Percentiles rank a stretch among this genome's conserved stretches.
These are phyloP conservation scores for Fusarium sambucinum DNA, from an alignment of 2,329 filamentous ascomycete species.

Conservation along the genomic window DNA sequence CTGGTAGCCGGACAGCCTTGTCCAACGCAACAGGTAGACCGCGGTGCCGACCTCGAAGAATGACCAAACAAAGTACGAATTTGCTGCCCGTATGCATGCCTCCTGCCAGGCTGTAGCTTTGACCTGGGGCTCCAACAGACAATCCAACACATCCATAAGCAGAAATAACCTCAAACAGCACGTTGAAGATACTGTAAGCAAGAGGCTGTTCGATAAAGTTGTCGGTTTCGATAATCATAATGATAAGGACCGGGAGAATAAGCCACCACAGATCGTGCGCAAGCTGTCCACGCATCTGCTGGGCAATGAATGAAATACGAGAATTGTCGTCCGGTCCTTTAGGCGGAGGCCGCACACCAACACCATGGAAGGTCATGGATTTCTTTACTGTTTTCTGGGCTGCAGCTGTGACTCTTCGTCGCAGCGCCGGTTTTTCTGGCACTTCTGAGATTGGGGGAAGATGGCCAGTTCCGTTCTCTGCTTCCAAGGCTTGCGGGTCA, in stretches of 20 bases:
- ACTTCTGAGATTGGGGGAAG: constrained; percentile 49
- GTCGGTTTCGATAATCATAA: constrained; percentile 69
- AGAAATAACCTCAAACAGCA: constrained; percentile 68
- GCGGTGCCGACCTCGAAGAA: constrained; percentile 68
- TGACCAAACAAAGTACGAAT: constrained; percentile 68
- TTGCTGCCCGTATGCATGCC: constrained; percentile 68
- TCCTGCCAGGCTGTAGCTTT: constrained; percentile 67
- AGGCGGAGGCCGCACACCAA: constrained; percentile 52
- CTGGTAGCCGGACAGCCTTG: constrained; percentile 62
- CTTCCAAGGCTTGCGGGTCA: constrained; percentile 48
- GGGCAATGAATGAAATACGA: constrained; percentile 62
- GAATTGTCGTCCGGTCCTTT: constrained; percentile 50
- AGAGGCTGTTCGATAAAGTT: constrained; percentile 65
- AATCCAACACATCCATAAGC: constrained; percentile 73
- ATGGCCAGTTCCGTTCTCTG: constrained; percentile 26
- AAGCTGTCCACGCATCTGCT: constrained; percentile 73
- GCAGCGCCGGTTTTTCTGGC: constrained; percentile 34
- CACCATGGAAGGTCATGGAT: constrained; percentile 59
- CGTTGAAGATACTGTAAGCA: constrained; percentile 69
- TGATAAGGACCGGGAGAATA: constrained; percentile 69
- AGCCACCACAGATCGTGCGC: constrained; percentile 77
- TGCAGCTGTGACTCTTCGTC: constrained; percentile 43
- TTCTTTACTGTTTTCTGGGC: constrained; percentile 54
- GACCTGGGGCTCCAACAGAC: constrained; percentile 65
- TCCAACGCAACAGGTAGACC: constrained; percentile 68